Conservation (phyloP, 139 green algal genomes). For the Volvox africanus region DNA sequence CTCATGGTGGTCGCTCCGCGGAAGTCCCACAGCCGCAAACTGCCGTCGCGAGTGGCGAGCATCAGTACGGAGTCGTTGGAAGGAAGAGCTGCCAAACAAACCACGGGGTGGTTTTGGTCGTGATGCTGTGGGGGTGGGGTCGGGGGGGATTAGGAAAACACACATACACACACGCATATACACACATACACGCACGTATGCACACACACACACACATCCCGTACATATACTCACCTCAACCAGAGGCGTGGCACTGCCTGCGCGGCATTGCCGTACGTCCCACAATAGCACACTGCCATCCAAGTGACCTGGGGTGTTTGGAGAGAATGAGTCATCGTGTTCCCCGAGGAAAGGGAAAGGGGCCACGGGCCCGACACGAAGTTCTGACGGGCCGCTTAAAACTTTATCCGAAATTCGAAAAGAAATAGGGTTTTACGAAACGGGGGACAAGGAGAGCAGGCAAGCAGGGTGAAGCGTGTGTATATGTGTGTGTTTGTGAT, state of each 20-base stretch:
- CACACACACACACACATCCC: too few relatives aligned
- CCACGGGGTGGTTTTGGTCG: slow-evolving; percentile 36
- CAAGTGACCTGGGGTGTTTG: slow-evolving; percentile 65
- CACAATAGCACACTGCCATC: slow-evolving; percentile 82
- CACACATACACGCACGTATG: too few relatives aligned
- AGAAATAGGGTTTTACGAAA: too few relatives aligned
- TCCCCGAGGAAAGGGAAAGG: too few relatives aligned
- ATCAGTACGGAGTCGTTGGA: slow-evolving; percentile 44
- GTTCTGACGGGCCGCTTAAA: too few relatives aligned
- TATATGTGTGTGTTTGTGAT: too few relatives aligned
- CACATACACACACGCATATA: too few relatives aligned
- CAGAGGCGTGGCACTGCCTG: slow-evolving; percentile 41
- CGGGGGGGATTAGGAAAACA: not conserved
- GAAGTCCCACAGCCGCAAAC: slow-evolving; percentile 65
- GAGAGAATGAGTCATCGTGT: too few relatives aligned
- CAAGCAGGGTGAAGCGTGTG: too few relatives aligned
- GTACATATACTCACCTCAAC: slow-evolving; percentile 29
- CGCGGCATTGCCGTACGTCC: slow-evolving; percentile 70
- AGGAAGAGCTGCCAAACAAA: not conserved
- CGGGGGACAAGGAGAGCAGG: too few relatives aligned
- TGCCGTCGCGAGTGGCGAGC: slow-evolving; percentile 58
- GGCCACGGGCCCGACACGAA: too few relatives aligned
- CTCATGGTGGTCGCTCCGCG: not conserved
- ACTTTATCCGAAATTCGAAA: too few relatives aligned
- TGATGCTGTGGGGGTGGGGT: not conserved